These are phyloP conservation scores for Stipa capillata DNA, from an alignment of 176 grass and related monocot genomes.

Conservation along the genomic window DNA sequence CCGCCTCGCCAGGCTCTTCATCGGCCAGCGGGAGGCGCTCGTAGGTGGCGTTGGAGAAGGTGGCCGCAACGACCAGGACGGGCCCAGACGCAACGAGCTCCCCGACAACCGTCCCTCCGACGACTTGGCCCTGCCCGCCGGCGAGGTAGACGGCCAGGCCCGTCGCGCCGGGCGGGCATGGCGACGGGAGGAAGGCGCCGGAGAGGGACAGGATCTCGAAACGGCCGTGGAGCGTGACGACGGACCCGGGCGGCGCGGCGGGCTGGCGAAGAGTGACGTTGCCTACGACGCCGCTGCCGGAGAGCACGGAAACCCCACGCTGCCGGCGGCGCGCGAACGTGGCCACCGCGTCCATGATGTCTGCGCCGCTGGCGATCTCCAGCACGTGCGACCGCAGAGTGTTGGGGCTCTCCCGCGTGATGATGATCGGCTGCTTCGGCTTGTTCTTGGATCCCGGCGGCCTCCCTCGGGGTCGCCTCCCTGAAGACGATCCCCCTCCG, in stretches of 20 bases:
- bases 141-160: slow-evolving; percentile 63
- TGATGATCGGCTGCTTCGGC: slow-evolving; percentile 68
- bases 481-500: slow-evolving; percentile 6
- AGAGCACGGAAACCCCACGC: slow-evolving; percentile 69
- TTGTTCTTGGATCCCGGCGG: slow-evolving; percentile 74
- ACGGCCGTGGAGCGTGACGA: slow-evolving; percentile 60
- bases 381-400: slow-evolving; percentile 59
- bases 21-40: slow-evolving; percentile 59
- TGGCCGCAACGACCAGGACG: slow-evolving; percentile 63
- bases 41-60: slow-evolving; percentile 72
- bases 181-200: slow-evolving; percentile 60
- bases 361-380: slow-evolving; percentile 62
- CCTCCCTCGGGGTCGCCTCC: slow-evolving; percentile 45
- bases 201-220: slow-evolving; percentile 83
- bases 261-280: slow-evolving; percentile 70
- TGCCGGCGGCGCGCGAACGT: slow-evolving; percentile 52
- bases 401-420: slow-evolving; percentile 71
- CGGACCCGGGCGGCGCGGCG: slow-evolving; percentile 34
- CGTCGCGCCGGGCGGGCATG: slow-evolving; percentile 47
- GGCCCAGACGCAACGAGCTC: slow-evolving; percentile 59
- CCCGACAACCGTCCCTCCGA: slow-evolving; percentile 58
- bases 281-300: slow-evolving; percentile 58
- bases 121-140: slow-evolving; percentile 67
- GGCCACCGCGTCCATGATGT: slow-evolving; percentile 57
- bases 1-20: slow-evolving; percentile 25